Evolutionary conservation across 202 grass and related monocot species (phyloP), one percentile per base, ranked within the genome.

Genomic region (Cymbopogon flexuosus): DNA sequence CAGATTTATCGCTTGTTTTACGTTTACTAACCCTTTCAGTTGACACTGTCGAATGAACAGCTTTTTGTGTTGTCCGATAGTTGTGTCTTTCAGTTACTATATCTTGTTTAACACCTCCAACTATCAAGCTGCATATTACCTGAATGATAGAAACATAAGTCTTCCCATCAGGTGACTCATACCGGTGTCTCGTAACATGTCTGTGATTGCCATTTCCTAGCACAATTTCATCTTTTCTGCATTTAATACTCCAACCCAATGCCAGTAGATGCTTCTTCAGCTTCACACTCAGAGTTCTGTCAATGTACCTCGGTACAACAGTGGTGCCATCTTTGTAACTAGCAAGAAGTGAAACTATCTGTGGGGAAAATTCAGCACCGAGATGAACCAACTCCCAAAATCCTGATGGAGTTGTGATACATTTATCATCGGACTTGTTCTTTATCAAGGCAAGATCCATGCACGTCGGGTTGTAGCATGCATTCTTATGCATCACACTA

Each of bases 181-280:
- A 94, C 19, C 87, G 75, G 67, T 76, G 83, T 39, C 84, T 86
- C 27, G 34, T 75, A 11, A 66, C 35, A 77, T 30, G 36, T 82
- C 3, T 21, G 41, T 5, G 10, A 42, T 77, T 23, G 10, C 85
- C 79, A 31, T 87, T 63, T 57, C 5, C 23, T 70, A 14, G 83
- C 68, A 6, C 39, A 9, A 63, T 33, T 24, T 39, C 56, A 23
- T 89, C 81, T 31, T 11, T 22, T 86, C 2, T 90, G 67, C 76
- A 57, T 23, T 87, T 75, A 77, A 93, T 88, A 37, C 22, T 86
- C 93, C 93, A 96, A 66, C 93, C 90, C 74, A 93, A 70, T 76
- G 86, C 74, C 78, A 89, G 68, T 7, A 96, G 77, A 88, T 96
- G 90, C 51, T 71, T 93, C 84, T 88, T 93, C 70, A 96, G 18